A percentile compares a stretch with the other conserved stretches of the same genome.
Evolutionary conservation across 345 rosid genomes (phyloP).

Genomic region (Hibiscus mutabilis): DNA sequence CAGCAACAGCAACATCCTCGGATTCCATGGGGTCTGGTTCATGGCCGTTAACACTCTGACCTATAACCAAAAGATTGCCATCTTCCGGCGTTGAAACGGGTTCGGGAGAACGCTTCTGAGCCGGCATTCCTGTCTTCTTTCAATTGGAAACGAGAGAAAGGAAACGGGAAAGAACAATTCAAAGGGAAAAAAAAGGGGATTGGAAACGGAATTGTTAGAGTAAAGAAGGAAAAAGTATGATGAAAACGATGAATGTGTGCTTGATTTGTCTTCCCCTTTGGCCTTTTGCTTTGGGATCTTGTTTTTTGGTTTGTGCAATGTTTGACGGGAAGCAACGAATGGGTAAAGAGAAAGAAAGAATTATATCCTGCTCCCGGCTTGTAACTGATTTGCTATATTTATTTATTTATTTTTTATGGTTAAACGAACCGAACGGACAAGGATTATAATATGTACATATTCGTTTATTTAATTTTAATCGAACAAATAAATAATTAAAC

Average conservation of each 20-base stretch:
- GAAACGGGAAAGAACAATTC: background rate
- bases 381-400: too few species aligned
- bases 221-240: background rate
- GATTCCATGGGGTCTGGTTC: constrained; percentile 2
- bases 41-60: constrained; percentile 7
- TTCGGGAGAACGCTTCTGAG: constrained; percentile 26
- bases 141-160: background rate
- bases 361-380: background rate
- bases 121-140: constrained; percentile 25
- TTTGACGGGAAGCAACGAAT: background rate
- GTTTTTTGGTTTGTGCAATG: background rate
- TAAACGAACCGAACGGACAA: too few species aligned
- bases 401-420: too few species aligned
- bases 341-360: background rate
- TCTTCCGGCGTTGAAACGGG: background rate
- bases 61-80: constrained; percentile 10
- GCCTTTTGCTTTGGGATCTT: background rate
- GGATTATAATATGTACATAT: too few species aligned
- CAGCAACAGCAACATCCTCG: constrained; percentile 17
- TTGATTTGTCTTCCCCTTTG: background rate
- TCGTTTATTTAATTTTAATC: too few species aligned
- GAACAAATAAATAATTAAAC: too few species aligned
- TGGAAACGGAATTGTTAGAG: background rate
- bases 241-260: background rate
- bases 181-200: background rate